These are phyloP conservation scores for Cairneyella variabilis DNA, from an alignment of 495 filamentous ascomycete genomes.

Conservation along the genomic window DNA sequence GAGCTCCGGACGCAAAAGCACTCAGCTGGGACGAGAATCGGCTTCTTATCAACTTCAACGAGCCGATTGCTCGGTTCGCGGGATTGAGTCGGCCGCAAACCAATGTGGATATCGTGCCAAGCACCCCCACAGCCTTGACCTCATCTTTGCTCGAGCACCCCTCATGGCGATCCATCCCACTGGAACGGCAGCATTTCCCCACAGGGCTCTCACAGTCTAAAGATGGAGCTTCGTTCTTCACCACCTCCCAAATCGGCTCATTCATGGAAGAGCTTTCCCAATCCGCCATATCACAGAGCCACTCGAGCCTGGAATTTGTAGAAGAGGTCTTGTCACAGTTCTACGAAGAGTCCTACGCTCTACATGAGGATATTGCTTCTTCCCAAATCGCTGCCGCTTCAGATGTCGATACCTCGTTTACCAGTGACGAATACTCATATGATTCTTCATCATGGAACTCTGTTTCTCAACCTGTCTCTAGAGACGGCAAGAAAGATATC, in stretches of 20 bases:
- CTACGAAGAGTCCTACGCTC: constrained; percentile 67
- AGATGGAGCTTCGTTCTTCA: constrained; percentile 47
- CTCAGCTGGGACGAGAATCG: constrained; percentile 53
- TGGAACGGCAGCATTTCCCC: constrained; percentile 31
- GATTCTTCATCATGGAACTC: constrained; percentile 4
- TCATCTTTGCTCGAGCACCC: constrained; percentile 28
- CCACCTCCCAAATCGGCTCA: constrained; percentile 33
- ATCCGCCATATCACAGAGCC: constrained; percentile 22
- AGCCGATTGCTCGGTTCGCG: constrained; percentile 45
- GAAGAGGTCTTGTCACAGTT: constrained; percentile 55
- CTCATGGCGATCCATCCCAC: constrained; percentile 44
- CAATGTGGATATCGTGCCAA: constrained; percentile 1
- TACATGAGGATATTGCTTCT: constrained; percentile 54
- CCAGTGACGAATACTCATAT: constrained; percentile 13
- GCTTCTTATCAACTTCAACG: constrained; percentile 43
- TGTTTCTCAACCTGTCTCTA: not conserved
- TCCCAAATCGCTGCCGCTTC: constrained; percentile 41
- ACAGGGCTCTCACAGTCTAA: constrained; percentile 39
- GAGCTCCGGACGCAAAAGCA: constrained; percentile 51
- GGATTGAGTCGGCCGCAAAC: constrained; percentile 5
- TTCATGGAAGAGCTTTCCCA: constrained; percentile 21
- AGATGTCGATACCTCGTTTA: constrained; percentile 8
- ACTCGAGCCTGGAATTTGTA: constrained; percentile 10
- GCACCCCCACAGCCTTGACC: constrained; percentile 9
- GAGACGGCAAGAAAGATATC: not conserved